A percentile compares a stretch with the other conserved stretches of the same genome.
These are phyloP conservation scores for Brassica hybrid DNA, from an alignment of 441 rosid species.

Conservation along the genomic window DNA sequence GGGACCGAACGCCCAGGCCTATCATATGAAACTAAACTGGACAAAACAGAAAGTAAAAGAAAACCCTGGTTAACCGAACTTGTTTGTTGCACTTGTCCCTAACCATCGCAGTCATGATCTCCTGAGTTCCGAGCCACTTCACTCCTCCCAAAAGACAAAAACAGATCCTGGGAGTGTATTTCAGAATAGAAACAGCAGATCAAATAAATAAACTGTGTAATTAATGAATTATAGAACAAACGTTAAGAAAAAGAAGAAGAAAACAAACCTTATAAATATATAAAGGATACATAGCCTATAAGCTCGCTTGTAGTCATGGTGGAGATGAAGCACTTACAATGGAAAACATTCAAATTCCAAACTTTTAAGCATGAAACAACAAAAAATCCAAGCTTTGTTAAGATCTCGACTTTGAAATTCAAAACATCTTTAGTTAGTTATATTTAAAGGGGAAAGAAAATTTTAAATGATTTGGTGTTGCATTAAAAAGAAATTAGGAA, in stretches of 20 bases:
- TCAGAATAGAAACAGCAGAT: neutral
- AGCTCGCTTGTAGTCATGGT: no score
- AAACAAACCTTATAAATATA: neutral
- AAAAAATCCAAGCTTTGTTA: no score
- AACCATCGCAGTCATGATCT: neutral
- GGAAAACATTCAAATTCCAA: no score
- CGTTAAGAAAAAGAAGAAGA: neutral
- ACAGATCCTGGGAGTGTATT: neutral
- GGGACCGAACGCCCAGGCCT: no score
- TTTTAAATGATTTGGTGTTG: neutral
- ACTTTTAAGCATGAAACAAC: no score
- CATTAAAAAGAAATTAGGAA: neutral
- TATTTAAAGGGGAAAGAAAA: no score
- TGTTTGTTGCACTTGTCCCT: neutral
- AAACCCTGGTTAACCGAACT: neutral
- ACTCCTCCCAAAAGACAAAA: neutral
- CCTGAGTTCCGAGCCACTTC: neutral
- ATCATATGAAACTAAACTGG: neutral
- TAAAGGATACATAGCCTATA: neutral
- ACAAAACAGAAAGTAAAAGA: neutral
- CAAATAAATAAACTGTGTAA: neutral
- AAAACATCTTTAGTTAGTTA: no score
- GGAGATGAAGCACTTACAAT: no score
- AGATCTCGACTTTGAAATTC: no score
- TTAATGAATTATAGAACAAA: neutral